Conservation (phyloP, 305 asterid species). For the Solanum aculeatissimum region DNA sequence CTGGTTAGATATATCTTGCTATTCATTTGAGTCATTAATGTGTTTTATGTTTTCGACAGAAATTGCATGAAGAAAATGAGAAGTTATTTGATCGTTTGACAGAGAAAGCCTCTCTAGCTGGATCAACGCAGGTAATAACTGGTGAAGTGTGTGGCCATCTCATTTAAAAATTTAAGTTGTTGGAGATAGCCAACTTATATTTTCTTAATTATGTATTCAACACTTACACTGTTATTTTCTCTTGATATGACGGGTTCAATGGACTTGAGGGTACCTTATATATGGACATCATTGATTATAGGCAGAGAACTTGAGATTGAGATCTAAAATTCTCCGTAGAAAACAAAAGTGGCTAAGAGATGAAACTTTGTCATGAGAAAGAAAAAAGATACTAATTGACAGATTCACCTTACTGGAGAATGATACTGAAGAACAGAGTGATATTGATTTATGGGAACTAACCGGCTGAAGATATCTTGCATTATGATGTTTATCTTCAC, state of each 20-base stretch:
- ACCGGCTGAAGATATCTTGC: neutral
- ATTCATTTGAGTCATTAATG: neutral
- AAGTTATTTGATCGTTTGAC: constrained; percentile 91
- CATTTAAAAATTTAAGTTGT: neutral
- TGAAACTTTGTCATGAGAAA: neutral
- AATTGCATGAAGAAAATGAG: constrained; percentile 98
- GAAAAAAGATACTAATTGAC: neutral
- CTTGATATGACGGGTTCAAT: neutral
- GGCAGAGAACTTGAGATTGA: neutral
- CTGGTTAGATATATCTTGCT: constrained; percentile 5
- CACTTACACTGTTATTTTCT: neutral
- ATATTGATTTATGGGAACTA: neutral
- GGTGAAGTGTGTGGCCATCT: neutral
- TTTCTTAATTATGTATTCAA: neutral
- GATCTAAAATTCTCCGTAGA: neutral
- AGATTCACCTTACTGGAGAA: neutral
- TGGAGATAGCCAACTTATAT: neutral
- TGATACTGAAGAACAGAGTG: neutral
- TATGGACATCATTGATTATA: neutral
- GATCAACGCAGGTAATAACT: constrained; percentile 64
- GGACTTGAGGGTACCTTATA: neutral
- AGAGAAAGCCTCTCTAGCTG: constrained; percentile 73
- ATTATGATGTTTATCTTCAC: neutral
- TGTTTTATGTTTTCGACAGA: constrained; percentile 36
- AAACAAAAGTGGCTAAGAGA: neutral